Percentiles rank a stretch among this genome's conserved stretches.
Evolutionary conservation across 345 rosid genomes (phyloP).

Genomic region (Excoecaria agallocha): DNA sequence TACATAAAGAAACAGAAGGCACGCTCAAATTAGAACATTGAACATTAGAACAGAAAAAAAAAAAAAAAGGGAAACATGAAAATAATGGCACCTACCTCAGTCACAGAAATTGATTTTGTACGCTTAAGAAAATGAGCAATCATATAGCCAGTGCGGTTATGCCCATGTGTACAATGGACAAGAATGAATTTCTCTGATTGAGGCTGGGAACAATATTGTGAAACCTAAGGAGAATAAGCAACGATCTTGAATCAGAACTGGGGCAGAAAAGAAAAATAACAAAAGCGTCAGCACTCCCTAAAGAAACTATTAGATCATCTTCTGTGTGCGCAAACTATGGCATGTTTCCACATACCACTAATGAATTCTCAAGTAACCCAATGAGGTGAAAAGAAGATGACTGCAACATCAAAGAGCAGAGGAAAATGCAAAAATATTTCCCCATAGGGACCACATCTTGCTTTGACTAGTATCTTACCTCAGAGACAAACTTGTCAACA

Average conservation of each 20-base stretch:
- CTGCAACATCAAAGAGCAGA: conserved; percentile 27
- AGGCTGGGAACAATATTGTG: background rate
- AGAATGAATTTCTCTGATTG: conserved; percentile 61
- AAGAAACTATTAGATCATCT: background rate
- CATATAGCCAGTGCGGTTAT: conserved; percentile 91
- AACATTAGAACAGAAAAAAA: background rate
- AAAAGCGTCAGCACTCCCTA: background rate
- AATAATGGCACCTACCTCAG: conserved; percentile 4
- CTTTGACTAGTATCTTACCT: conserved; percentile 50
- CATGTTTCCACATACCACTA: background rate
- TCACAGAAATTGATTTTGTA: conserved; percentile 14
- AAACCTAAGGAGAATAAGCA: conserved; percentile 2
- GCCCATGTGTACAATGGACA: conserved; percentile 95
- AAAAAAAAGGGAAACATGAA: background rate
- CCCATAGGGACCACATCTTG: background rate
- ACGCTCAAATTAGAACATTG: background rate
- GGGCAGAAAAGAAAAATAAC: background rate
- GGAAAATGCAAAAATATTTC: background rate
- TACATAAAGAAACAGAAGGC: background rate
- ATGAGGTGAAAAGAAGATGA: background rate
- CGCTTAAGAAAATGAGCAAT: conserved; percentile 87
- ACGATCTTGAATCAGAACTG: conserved; percentile 5
- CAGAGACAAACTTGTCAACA: conserved; percentile 73
- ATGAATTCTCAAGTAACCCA: background rate
- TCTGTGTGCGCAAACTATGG: background rate